phyloP scores from a whole-genome alignment of 495 filamentous ascomycete genomes.

The Aspergillus sparsus region DNA sequence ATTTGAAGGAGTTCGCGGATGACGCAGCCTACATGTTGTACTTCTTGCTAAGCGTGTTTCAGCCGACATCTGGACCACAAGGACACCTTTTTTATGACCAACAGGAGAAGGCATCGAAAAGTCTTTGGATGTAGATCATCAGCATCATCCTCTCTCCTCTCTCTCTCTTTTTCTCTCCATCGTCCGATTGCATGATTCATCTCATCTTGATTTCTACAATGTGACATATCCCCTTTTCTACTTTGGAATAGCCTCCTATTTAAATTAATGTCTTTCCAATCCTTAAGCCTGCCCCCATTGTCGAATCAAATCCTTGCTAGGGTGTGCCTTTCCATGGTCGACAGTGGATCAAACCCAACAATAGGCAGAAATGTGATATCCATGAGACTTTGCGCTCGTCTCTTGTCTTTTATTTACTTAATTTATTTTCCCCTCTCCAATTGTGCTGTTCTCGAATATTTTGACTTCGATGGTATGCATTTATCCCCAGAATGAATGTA shows the following conservation, averaged over 20 bases:
- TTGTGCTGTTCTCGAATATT: not conserved
- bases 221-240: too few relatives aligned
- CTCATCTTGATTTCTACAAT: not conserved
- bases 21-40: slow-evolving; percentile 25
- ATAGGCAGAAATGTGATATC: too few relatives aligned
- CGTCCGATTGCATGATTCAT: not conserved
- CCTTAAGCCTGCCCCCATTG: not conserved
- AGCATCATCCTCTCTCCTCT: not conserved
- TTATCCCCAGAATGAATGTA: too few relatives aligned
- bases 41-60: slow-evolving; percentile 23
- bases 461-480: too few relatives aligned
- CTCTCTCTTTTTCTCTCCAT: not conserved
- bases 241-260: too few relatives aligned
- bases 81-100: slow-evolving; percentile 2
- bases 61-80: slow-evolving; percentile 29
- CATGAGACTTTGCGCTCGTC: not conserved
- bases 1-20: slow-evolving; percentile 15
- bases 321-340: not conserved
- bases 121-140: too few relatives aligned
- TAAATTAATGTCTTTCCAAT: too few relatives aligned
- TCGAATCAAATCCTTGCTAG: not conserved
- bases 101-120: too few relatives aligned
- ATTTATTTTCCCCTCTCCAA: slow-evolving; percentile 19
- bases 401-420: not conserved
- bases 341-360: not conserved